Evolutionary conservation across 2,329 filamentous ascomycete genomes (phyloP).

Genomic region (Coniochaeta sp.): DNA sequence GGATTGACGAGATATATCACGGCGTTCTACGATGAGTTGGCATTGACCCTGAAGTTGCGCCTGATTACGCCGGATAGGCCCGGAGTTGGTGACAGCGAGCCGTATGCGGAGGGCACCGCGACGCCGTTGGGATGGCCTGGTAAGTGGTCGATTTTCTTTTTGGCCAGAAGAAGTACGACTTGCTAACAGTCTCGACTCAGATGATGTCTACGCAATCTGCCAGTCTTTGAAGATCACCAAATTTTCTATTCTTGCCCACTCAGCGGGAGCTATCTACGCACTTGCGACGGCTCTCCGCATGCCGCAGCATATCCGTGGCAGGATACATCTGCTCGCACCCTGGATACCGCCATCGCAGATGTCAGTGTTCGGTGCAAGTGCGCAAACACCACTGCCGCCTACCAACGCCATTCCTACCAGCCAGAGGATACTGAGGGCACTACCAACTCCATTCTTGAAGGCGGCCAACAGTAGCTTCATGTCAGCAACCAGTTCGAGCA

Average conservation of each 20-base stretch:
- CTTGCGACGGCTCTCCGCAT: constrained; percentile 91
- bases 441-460: constrained; percentile 86
- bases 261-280: constrained; percentile 95
- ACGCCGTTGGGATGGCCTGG: constrained; percentile 92
- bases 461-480: constrained; percentile 95
- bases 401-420: constrained; percentile 83
- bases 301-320: constrained; percentile 89
- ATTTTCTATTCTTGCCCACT: constrained; percentile 93
- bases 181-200: constrained; percentile 26
- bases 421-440: constrained; percentile 80
- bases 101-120: constrained; percentile 72
- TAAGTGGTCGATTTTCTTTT: constrained; percentile 37
- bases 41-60: constrained; percentile 76
- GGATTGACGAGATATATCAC: constrained; percentile 92
- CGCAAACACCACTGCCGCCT: constrained; percentile 62
- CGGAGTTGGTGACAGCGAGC: constrained; percentile 85
- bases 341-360: constrained; percentile 97
- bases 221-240: constrained; percentile 87
- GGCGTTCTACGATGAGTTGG: constrained; percentile 94
- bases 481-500: constrained; percentile 79
- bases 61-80: constrained; percentile 92
- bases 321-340: constrained; percentile 87
- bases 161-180: neutral
- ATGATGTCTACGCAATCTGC: constrained; percentile 89
- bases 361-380: constrained; percentile 64